These are phyloP conservation scores for Candolleomyces aberdarensis DNA, from an alignment of 768 basidiomycete genomes.

Conservation along the genomic window DNA sequence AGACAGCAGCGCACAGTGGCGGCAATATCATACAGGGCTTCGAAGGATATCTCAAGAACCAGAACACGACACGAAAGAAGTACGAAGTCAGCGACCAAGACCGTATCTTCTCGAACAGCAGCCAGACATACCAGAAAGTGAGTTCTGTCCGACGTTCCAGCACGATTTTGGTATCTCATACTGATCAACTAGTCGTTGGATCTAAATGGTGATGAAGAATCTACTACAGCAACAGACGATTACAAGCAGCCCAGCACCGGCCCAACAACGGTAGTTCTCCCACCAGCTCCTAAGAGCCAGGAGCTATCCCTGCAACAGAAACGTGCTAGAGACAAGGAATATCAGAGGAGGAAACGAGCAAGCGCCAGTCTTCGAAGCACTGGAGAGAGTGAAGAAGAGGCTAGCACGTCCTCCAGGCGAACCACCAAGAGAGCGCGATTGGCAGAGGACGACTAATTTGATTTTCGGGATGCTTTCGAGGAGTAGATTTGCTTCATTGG, in stretches of 20 bases:
- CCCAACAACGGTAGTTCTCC: conserved; percentile 73
- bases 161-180: background rate
- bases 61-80: conserved; percentile 61
- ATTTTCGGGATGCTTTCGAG: background rate
- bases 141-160: conserved; percentile 6
- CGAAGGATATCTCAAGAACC: conserved; percentile 82
- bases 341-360: conserved; percentile 76
- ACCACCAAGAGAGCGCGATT: conserved; percentile 68
- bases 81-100: conserved; percentile 77
- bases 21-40: conserved; percentile 89
- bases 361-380: conserved; percentile 58
- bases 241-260: conserved; percentile 68
- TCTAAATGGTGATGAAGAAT: conserved; percentile 68
- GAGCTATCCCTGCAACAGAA: conserved; percentile 73
- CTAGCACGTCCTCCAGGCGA: conserved; percentile 48
- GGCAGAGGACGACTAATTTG: conserved; percentile 59
- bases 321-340: conserved; percentile 75
- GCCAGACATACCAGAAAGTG: conserved; percentile 73
- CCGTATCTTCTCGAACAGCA: conserved; percentile 80
- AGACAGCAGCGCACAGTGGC: conserved; percentile 72
- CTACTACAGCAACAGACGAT: conserved; percentile 58
- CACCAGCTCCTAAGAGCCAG: conserved; percentile 65
- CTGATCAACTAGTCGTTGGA: conserved; percentile 60
- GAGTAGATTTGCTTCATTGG: background rate
- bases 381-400: conserved; percentile 77